Evolutionary conservation across 192 early-diverging fungal species (phyloP).

Genomic region (Radiomyces spectabilis): DNA sequence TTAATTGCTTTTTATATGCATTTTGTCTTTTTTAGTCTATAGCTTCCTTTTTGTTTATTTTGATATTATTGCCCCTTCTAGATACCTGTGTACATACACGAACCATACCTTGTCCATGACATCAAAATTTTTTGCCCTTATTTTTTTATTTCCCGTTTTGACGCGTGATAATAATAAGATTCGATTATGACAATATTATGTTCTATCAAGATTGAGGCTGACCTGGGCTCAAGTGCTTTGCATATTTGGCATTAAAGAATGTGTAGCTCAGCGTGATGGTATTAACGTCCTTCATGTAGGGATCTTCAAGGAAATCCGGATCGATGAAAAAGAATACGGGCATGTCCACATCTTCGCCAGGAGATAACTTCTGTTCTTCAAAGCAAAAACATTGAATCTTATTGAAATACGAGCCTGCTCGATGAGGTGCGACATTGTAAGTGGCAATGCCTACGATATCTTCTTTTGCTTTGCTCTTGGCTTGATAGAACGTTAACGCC

Average conservation of each 20-base stretch:
- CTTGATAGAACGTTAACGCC: slow-evolving; percentile 92
- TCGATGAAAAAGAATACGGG: slow-evolving; percentile 98
- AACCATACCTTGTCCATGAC: background rate
- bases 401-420: slow-evolving; percentile 95
- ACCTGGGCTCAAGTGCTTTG: slow-evolving; percentile 14
- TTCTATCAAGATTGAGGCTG: background rate
- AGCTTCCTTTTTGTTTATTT: background rate
- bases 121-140: background rate
- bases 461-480: slow-evolving; percentile 76
- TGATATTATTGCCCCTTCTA: background rate
- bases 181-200: background rate
- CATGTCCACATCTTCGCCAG: slow-evolving; percentile 92
- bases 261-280: slow-evolving; percentile 92
- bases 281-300: slow-evolving; percentile 89
- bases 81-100: too few species aligned
- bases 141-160: background rate
- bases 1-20: background rate
- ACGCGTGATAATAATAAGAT: slow-evolving; percentile 1
- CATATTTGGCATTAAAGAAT: slow-evolving; percentile 77
- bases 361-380: slow-evolving; percentile 89
- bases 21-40: background rate
- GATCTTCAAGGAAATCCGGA: slow-evolving; percentile 91
- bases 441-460: slow-evolving; percentile 94
- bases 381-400: slow-evolving; percentile 99
- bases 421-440: slow-evolving; percentile 90